Conservation (phyloP, 2,329 filamentous ascomycete species). For the Dactylellina cionopaga region DNA sequence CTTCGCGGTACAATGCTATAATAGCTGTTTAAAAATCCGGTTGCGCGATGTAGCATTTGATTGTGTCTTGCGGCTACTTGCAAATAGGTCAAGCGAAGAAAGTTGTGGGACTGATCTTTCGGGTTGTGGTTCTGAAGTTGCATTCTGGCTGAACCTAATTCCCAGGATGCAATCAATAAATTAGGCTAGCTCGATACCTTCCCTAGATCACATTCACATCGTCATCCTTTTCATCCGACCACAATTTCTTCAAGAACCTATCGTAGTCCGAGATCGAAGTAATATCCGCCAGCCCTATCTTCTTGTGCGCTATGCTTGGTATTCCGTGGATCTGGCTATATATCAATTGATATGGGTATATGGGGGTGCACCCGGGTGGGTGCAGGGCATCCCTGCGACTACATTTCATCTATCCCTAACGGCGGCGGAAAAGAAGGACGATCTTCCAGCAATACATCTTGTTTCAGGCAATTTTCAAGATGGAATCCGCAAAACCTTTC, state of each 20-base stretch:
- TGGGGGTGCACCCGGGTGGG: no score
- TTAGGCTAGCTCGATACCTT: conserved; percentile 15
- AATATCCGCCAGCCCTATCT: neutral
- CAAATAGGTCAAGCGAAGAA: no score
- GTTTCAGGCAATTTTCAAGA: conserved; percentile 53
- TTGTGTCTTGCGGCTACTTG: no score
- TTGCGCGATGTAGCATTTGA: no score
- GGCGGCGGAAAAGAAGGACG: conserved; percentile 51
- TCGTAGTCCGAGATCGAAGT: neutral
- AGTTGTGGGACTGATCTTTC: no score
- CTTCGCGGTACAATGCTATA: no score
- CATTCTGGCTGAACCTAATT: conserved; percentile 51
- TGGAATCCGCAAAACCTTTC: conserved; percentile 52
- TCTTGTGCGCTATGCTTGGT: neutral
- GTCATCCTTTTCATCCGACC: neutral
- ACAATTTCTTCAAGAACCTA: neutral
- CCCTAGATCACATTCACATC: neutral
- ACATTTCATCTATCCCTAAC: conserved; percentile 51
- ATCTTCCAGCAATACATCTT: conserved; percentile 46
- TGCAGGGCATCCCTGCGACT: conserved; percentile 39
- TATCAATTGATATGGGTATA: conserved; percentile 17
- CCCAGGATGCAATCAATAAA: conserved; percentile 16
- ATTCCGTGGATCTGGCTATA: conserved; percentile 44
- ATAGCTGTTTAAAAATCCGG: no score
- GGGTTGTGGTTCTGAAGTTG: neutral